Conservation (phyloP, 768 basidiomycete genomes). For the Rhodotorula diobovata region DNA sequence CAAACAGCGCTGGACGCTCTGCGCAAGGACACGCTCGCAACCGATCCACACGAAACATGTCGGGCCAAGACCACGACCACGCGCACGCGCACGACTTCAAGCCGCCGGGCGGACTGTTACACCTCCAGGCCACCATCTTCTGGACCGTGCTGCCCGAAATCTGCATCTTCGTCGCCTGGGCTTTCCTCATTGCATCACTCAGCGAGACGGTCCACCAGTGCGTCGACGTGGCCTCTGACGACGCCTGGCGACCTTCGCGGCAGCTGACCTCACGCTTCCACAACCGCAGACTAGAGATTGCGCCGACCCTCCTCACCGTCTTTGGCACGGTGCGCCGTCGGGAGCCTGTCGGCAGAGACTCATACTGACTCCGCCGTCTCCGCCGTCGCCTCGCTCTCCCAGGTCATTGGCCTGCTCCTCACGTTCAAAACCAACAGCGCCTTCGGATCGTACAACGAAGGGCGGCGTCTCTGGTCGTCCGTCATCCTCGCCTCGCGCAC, state of each 20-base stretch:
- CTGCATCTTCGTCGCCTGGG: not conserved
- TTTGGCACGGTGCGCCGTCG: not conserved
- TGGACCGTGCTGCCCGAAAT: slow-evolving; percentile 3
- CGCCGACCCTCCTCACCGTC: not conserved
- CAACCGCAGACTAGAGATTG: not conserved
- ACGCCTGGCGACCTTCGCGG: not conserved
- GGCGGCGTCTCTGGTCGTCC: slow-evolving; percentile 65
- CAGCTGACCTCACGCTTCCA: too few relatives aligned
- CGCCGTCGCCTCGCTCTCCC: not conserved
- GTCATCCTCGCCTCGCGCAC: slow-evolving; percentile 59
- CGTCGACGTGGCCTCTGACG: not conserved
- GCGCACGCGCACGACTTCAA: not conserved
- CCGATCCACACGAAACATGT: not conserved
- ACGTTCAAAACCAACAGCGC: slow-evolving; percentile 2
- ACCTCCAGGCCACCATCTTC: slow-evolving; percentile 5
- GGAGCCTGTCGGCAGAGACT: too few relatives aligned
- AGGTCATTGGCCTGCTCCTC: not conserved
- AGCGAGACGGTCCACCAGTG: not conserved
- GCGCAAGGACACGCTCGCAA: too few relatives aligned
- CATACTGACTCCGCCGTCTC: too few relatives aligned
- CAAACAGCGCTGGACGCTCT: too few relatives aligned
- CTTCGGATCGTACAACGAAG: slow-evolving; percentile 41
- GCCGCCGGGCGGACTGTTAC: not conserved
- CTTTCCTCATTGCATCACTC: not conserved
- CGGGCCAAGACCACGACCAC: not conserved